Percentiles rank a stretch among this genome's conserved stretches.
Evolutionary conservation across 2,329 filamentous ascomycete species (phyloP).

Genomic region (Dactylonectria estremocensis): DNA sequence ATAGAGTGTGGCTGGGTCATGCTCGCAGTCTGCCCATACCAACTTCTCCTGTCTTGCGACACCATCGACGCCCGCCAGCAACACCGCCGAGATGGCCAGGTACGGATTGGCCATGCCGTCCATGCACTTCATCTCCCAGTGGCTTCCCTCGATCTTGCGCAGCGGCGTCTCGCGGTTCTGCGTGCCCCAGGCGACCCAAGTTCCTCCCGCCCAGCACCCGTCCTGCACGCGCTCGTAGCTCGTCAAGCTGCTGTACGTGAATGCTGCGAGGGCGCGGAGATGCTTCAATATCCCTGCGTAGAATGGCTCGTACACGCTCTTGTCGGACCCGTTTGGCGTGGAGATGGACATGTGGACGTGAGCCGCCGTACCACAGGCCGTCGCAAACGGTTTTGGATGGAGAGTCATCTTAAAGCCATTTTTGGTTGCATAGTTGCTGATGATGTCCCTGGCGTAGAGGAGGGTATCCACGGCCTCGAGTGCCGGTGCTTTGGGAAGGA

Average conservation of each 20-base stretch:
- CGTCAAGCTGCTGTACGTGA: conserved; percentile 75
- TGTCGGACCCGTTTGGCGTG: conserved; percentile 57
- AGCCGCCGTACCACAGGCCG: conserved; percentile 73
- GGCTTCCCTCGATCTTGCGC: conserved; percentile 74
- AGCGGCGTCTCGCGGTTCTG: conserved; percentile 85
- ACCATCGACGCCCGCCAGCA: conserved; percentile 51
- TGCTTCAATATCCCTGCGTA: conserved; percentile 80
- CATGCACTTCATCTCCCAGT: conserved; percentile 86
- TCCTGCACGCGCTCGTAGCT: conserved; percentile 80
- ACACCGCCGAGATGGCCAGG: conserved; percentile 62
- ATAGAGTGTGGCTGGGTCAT: conserved; percentile 68
- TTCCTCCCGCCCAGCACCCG: conserved; percentile 83
- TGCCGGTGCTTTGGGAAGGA: conserved; percentile 75
- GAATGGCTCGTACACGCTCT: conserved; percentile 72
- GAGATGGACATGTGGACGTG: conserved; percentile 81
- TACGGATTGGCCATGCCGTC: conserved; percentile 88
- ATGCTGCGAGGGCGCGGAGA: conserved; percentile 76
- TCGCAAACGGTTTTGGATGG: conserved; percentile 77
- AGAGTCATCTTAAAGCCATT: conserved; percentile 79
- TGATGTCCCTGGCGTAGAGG: conserved; percentile 78
- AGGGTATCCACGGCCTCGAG: conserved; percentile 80
- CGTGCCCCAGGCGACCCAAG: conserved; percentile 85
- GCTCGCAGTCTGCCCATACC: conserved; percentile 66
- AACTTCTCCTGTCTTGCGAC: conserved; percentile 55
- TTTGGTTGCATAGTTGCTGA: conserved; percentile 74